Base-by-base conservation (phyloP, 257 asterid genomes). In the Orobanche coerulescens region DNA sequence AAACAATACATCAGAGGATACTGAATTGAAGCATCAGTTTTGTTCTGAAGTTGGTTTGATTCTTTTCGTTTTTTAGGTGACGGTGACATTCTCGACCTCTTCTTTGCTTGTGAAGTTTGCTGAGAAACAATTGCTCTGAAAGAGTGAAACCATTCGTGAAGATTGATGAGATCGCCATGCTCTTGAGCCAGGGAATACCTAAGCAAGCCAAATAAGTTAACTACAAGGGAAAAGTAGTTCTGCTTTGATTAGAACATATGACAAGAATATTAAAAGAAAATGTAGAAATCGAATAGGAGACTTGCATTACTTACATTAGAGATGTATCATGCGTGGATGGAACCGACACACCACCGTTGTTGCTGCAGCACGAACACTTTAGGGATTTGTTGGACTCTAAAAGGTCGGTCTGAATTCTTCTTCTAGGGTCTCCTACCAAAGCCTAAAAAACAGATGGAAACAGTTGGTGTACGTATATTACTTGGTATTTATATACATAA, bases 101-200 rank as follows among this genome's bases (percentile, higher is more conserved):
- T 80, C 72, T 81, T 87, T 25, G 64, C 71, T 73, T 71, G 77
- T 25, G 40, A 15, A 61, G 76, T 71, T 9, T 78, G 68, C 3
- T n/a, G 70, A 54, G 79, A 67, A 62, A 84, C 71, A 11, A 79
- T 59, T 39, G 88, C 81, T 72, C 75, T 89, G 73, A 89, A 93
- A 30, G 99, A 86, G 67, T 80, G 88, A 69, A 75, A 86, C 95
- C 94, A 86, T 80, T 93, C 95, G 47, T 89, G 96, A 57, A 93
- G 81, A 75, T 93, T 93, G 75, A 93, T 84, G 65, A 89, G 91
- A 65, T 89, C 97, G 0, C 99, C 97, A 36, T 93, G 95, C 73
- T 93, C 99, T 72, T 89, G 94, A 42, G 95, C 87, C 79, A 93
- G 77, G 30, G 82, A 71, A 62, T 89, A 88, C 94, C 98, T 92